phyloP scores from a whole-genome alignment of 495 filamentous ascomycete species.

The Neurospora tetraspora region DNA sequence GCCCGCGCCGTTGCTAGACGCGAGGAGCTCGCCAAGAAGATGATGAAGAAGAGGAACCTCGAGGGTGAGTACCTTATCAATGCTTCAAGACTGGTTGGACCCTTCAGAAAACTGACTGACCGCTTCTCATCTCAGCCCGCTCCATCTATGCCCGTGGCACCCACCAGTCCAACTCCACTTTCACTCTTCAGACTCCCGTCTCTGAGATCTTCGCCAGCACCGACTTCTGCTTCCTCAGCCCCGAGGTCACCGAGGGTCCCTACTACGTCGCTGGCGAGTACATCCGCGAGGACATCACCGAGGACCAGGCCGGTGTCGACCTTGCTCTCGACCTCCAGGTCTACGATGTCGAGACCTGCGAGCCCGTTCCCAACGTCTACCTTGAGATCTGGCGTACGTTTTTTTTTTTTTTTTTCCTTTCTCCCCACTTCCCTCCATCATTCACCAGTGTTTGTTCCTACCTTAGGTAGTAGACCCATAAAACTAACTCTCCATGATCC shows the following conservation, averaged over 20 bases:
- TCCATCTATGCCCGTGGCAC: background rate
- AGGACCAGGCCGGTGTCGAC: constrained; percentile 44
- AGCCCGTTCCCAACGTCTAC: constrained; percentile 44
- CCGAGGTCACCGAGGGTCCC: constrained; percentile 45
- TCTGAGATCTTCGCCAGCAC: constrained; percentile 37
- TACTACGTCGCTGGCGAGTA: constrained; percentile 39
- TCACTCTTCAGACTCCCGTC: constrained; percentile 7
- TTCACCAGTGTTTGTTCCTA: background rate
- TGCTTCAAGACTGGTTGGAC: background rate
- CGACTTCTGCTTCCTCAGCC: constrained; percentile 43
- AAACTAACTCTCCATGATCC: background rate
- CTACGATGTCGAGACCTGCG: constrained; percentile 48
- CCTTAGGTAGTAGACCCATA: background rate
- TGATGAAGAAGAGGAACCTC: constrained; percentile 13
- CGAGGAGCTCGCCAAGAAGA: constrained; percentile 13
- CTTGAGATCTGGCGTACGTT: constrained; percentile 47
- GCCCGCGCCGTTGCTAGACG: constrained; percentile 37
- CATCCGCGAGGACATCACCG: constrained; percentile 47
- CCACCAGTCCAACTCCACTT: background rate
- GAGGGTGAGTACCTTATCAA: constrained; percentile 8
- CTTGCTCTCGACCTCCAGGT: constrained; percentile 52
- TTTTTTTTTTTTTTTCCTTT: constrained; percentile 35
- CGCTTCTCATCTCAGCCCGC: background rate
- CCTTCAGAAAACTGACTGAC: constrained; percentile 5
- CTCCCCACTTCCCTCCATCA: background rate